Evolutionary conservation across 305 asterid species (phyloP).

Genomic region (Fraxinus sp.): DNA sequence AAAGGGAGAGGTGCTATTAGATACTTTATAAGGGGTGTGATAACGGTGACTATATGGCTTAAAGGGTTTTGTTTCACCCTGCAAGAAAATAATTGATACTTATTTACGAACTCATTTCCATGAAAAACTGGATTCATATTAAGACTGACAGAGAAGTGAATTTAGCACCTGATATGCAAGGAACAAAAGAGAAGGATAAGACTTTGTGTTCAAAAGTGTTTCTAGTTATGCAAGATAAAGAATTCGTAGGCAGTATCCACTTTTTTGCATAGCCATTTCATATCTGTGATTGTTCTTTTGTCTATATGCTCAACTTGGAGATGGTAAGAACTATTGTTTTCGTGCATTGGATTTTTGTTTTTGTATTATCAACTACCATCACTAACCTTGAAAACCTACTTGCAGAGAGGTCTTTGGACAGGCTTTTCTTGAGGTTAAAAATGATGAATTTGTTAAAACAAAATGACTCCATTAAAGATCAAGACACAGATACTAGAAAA

Average conservation of each 20-base stretch:
- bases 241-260: neutral
- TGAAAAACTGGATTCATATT: neutral
- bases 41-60: constrained; percentile 76
- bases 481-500: neutral
- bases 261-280: neutral
- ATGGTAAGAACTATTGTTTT: neutral
- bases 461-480: neutral
- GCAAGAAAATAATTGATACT: constrained; percentile 28
- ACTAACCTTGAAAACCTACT: neutral
- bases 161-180: neutral
- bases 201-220: neutral
- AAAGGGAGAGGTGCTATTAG: constrained; percentile 63
- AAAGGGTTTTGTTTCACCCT: constrained; percentile 80
- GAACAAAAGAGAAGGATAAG: neutral
- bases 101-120: neutral
- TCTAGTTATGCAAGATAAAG: neutral
- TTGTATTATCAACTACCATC: neutral
- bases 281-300: neutral
- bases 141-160: neutral
- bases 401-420: neutral
- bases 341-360: neutral
- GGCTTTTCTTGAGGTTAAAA: neutral
- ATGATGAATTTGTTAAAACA: neutral
- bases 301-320: neutral
- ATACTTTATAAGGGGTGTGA: constrained; percentile 54